Evolutionary conservation across 768 basidiomycete genomes (phyloP).

Genomic region (Panaeolus cyanescens): DNA sequence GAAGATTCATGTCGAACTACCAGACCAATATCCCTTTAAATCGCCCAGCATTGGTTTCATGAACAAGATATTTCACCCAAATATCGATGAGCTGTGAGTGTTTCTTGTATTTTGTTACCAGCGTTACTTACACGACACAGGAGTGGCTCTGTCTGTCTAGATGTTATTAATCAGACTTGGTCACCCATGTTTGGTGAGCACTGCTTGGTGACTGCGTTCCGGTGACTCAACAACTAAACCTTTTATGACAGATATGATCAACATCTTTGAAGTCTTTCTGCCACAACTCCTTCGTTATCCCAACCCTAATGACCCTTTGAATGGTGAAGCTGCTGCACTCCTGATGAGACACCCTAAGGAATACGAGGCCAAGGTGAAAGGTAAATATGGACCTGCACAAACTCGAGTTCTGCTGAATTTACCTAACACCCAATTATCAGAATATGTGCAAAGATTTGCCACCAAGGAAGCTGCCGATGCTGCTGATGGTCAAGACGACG

Average conservation of each 20-base stretch:
- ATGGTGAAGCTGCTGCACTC: constrained; percentile 96
- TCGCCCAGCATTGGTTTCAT: constrained; percentile 99
- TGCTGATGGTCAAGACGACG: constrained; percentile 61
- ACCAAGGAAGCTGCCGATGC: constrained; percentile 89
- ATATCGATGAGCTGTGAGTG: constrained; percentile 97
- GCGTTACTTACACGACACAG: constrained; percentile 38
- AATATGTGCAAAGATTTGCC: constrained; percentile 95
- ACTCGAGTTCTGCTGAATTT: background rate
- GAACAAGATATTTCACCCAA: constrained; percentile 99
- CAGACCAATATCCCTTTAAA: constrained; percentile 98
- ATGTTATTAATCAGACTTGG: constrained; percentile 99
- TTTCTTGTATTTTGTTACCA: constrained; percentile 3
- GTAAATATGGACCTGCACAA: constrained; percentile 42
- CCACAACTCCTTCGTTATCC: constrained; percentile 97
- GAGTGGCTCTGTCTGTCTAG: constrained; percentile 96
- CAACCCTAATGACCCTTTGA: constrained; percentile 97
- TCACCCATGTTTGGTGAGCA: constrained; percentile 98
- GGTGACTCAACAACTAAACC: background rate
- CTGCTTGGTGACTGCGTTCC: background rate
- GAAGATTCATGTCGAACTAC: constrained; percentile 99
- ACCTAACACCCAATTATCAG: constrained; percentile 38
- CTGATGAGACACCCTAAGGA: constrained; percentile 97
- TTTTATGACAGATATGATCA: constrained; percentile 84
- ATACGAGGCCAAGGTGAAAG: constrained; percentile 93
- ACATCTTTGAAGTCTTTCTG: constrained; percentile 98